A percentile compares a stretch with the other conserved stretches of the same genome.
Conservation (phyloP, 306 rosid genomes). For the Hippophae tibetana region DNA sequence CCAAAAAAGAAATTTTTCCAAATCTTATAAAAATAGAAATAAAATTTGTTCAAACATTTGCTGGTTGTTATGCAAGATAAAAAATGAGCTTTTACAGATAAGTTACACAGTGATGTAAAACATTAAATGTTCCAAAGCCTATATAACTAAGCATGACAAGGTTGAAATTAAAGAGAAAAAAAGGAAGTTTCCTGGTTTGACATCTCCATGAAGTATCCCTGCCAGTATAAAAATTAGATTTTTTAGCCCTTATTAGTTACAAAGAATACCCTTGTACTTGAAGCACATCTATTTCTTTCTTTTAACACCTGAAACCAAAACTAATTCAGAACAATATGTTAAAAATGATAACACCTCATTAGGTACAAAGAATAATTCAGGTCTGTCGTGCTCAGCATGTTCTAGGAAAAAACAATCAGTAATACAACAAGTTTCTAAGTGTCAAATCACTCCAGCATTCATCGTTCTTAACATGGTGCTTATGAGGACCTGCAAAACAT, state of each 20-base stretch:
- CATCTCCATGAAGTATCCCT: constrained; percentile 85
- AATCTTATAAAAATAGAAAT: constrained; percentile 39
- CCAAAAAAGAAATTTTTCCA: constrained; percentile 18
- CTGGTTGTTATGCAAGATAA: not conserved
- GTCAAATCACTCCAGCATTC: constrained; percentile 69
- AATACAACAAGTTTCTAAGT: constrained; percentile 27
- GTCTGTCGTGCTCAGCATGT: constrained; percentile 79
- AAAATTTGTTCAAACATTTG: constrained; percentile 2
- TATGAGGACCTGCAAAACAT: constrained; percentile 51
- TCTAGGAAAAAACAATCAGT: constrained; percentile 58
- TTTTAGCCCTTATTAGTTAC: constrained; percentile 2
- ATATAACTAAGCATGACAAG: constrained; percentile 59
- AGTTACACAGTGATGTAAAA: not conserved
- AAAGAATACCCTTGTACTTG: constrained; percentile 55
- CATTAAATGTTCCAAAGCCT: constrained; percentile 1
- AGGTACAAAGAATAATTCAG: constrained; percentile 51
- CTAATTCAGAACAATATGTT: constrained; percentile 2
- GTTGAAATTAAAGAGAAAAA: constrained; percentile 76
- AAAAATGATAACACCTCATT: not conserved
- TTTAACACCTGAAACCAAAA: constrained; percentile 52
- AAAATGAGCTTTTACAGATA: not conserved
- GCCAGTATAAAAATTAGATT: constrained; percentile 15
- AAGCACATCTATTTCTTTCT: constrained; percentile 49
- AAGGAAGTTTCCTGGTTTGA: constrained; percentile 89
- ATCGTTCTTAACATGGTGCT: constrained; percentile 48